Conservation (phyloP, 2,329 filamentous ascomycete species). For the Ceratocystis papillata region DNA sequence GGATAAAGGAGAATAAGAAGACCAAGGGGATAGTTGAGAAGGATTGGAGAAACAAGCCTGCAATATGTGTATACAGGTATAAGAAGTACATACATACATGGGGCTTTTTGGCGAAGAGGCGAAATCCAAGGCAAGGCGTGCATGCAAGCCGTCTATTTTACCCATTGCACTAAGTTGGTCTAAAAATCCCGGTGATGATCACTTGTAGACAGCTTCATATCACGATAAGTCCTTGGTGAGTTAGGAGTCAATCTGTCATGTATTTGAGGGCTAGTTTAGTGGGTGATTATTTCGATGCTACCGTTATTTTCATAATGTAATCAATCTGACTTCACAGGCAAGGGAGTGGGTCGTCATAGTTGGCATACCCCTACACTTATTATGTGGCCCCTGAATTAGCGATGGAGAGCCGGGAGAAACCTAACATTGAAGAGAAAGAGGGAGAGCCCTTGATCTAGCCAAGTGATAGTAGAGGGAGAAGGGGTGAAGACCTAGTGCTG, state of each 20-base stretch:
- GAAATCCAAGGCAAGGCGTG: background rate
- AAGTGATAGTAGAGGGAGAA: background rate
- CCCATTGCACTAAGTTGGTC: too few species aligned
- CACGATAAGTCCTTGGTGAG: background rate
- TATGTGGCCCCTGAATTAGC: conserved; percentile 17
- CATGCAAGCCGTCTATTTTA: too few species aligned
- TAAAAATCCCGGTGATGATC: conserved; percentile 1
- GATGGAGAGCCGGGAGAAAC: conserved; percentile 18
- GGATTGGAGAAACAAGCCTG: background rate
- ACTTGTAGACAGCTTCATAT: background rate
- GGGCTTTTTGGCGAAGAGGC: background rate
- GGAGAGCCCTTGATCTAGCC: background rate
- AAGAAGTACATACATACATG: background rate
- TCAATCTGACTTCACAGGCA: background rate
- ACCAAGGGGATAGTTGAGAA: background rate
- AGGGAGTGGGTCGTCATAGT: background rate
- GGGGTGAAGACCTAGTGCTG: background rate
- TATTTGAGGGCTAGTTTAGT: background rate
- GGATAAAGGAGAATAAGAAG: conserved; percentile 12
- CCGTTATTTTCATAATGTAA: background rate
- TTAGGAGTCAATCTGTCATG: background rate
- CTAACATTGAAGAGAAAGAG: background rate
- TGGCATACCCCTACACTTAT: background rate
- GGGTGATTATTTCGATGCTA: background rate
- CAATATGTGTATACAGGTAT: background rate